Conservation (phyloP, 1,284 basidiomycete species). For the Cutaneotrichosporon spelunceum region DNA sequence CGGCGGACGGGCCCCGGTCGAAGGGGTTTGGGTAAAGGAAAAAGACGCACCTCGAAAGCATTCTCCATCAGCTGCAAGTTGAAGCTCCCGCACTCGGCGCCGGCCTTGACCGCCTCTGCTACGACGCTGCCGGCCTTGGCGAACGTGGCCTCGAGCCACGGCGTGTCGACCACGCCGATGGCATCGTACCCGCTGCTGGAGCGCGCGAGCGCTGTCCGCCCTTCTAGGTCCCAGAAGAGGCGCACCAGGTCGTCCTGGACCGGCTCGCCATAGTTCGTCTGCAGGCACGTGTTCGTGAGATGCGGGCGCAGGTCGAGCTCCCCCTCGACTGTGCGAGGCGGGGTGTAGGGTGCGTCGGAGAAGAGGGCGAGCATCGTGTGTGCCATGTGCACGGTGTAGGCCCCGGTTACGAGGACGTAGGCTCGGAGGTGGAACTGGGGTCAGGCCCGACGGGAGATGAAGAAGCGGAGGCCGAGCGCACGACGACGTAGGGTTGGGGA, state of each 20-base stretch:
- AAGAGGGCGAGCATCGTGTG: conserved; percentile 82
- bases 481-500: conserved; percentile 4
- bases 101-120: conserved; percentile 79
- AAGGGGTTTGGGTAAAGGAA: background rate
- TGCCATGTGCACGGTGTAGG: conserved; percentile 73
- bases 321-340: conserved; percentile 36
- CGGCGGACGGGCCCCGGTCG: background rate
- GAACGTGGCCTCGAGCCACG: conserved; percentile 61
- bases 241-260: conserved; percentile 57
- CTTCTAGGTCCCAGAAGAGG: conserved; percentile 71
- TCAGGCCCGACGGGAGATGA: background rate
- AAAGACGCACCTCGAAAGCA: conserved; percentile 68
- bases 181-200: conserved; percentile 11
- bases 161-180: conserved; percentile 44
- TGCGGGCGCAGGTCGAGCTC: conserved; percentile 68
- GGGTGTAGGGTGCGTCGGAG: conserved; percentile 65
- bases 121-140: conserved; percentile 65
- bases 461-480: too few species aligned
- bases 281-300: conserved; percentile 83
- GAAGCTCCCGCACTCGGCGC: conserved; percentile 62
- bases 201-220: conserved; percentile 55
- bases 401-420: conserved; percentile 84
- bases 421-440: conserved; percentile 81
- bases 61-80: conserved; percentile 71
- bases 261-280: conserved; percentile 56